Percentiles rank a stretch among this genome's conserved stretches.
These are phyloP conservation scores for Solanum gracilifrons DNA, from an alignment of 257 asterid species.

Conservation along the genomic window DNA sequence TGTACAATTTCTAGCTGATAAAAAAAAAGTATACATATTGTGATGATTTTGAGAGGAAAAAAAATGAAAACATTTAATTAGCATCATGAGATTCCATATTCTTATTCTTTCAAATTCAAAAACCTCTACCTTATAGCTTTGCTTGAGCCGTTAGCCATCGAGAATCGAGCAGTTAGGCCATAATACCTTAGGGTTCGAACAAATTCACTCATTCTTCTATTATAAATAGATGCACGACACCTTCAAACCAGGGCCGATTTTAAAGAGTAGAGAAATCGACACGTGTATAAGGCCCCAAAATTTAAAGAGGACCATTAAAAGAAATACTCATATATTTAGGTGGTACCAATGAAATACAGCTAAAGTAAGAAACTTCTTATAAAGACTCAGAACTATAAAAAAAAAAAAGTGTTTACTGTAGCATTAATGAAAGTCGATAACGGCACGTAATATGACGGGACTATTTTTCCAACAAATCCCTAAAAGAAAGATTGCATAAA, in stretches of 20 bases:
- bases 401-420: background rate
- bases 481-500: background rate
- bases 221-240: background rate
- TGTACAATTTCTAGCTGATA: background rate
- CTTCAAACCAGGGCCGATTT: background rate
- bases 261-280: background rate
- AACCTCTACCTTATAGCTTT: background rate
- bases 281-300: background rate
- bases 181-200: background rate
- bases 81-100: background rate
- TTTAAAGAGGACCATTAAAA: background rate
- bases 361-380: background rate
- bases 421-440: background rate
- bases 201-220: background rate
- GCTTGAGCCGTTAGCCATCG: background rate
- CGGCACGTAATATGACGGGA: background rate
- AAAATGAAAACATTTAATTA: background rate
- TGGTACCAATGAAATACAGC: background rate
- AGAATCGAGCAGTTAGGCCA: background rate
- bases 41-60: background rate
- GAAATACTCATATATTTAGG: background rate
- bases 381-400: background rate
- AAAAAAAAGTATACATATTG: no score
- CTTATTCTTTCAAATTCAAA: background rate
- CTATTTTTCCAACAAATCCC: background rate